Base-by-base conservation (phyloP, 2,329 filamentous ascomycete genomes). In the Phymatotrichopsis omnivora region DNA sequence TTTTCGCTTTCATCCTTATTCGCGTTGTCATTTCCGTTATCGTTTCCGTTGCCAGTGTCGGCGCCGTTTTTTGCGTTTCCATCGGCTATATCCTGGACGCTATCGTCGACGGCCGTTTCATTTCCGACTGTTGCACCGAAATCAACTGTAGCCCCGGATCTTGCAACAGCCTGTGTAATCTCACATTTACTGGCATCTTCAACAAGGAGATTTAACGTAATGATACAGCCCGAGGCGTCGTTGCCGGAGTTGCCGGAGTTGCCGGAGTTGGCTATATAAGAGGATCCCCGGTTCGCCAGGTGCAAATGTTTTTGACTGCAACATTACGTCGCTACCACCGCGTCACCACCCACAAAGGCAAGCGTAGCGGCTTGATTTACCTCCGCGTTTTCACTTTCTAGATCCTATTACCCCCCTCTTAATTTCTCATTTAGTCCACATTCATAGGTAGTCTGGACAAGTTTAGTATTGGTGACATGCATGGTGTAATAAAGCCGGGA, bases 291-390 rank as follows among this genome's bases (percentile, higher is more conserved):
- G 58, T 46, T 60, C 54, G 41, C 78, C 78, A 12, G 78, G 74
- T 4, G 68, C 70, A 58, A 82, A 82, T 4, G 78, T 82, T 43
- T 74, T 76, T 23, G 70, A 68, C 52, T 75, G 64, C 38, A 80
- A 72, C 29, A n/a, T n/a, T n/a, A n/a, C n/a, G n/a, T n/a, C n/a
- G 78, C 78, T 27, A 73, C 64, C 36, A 70, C 64, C 12, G 77
- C 75, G 60, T 82, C 73, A 23, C 73, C 78, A 11, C 78, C 78
- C 51, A 82, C 67, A 4, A 67, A 64, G 16, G 70, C 68, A 40
- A 82, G 72, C 63, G 80, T 74, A 40, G 66, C 63, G 16, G 78
- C 77, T 3, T 80, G 65, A 33, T 68, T 69, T 5, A 78, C 69
- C 11, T 70, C 68, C 10, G 76, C 74, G 30, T 69, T 70, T 3